Percentiles rank a stretch among this genome's conserved stretches.
Evolutionary conservation across 2,329 filamentous ascomycete species (phyloP).

Genomic region (Periconia sp.): DNA sequence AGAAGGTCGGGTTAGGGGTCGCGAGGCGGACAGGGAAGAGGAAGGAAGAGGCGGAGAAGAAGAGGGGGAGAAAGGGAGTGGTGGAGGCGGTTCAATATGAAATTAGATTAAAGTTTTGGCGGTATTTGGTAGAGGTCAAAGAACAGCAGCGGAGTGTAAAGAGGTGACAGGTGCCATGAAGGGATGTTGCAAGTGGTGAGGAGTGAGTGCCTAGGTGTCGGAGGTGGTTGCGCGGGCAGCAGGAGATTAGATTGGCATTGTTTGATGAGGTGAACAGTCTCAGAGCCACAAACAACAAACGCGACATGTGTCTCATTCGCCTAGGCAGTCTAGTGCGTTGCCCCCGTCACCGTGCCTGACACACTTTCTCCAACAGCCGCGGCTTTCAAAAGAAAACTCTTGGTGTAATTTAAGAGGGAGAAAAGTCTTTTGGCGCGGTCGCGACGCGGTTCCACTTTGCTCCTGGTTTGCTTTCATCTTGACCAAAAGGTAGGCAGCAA

Average conservation of each 20-base stretch:
- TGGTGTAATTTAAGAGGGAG: neutral
- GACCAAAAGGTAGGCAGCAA: too few relatives aligned
- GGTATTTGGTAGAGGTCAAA: neutral
- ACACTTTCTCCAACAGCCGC: neutral
- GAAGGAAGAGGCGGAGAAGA: conserved; percentile 8
- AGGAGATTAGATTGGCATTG: conserved; percentile 1
- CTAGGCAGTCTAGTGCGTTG: too few relatives aligned
- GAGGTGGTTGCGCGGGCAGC: conserved; percentile 11
- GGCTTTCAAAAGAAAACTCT: neutral
- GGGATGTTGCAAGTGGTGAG: neutral
- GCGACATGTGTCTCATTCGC: neutral
- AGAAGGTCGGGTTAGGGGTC: neutral
- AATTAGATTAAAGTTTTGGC: neutral
- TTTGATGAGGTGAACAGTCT: conserved; percentile 8
- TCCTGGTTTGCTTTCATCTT: too few relatives aligned
- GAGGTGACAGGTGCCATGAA: neutral
- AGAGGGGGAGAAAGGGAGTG: neutral
- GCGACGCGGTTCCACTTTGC: too few relatives aligned
- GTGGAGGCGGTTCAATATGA: neutral
- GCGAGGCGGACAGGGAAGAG: neutral
- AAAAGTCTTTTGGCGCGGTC: neutral
- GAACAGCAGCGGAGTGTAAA: neutral
- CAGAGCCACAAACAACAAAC: conserved; percentile 15
- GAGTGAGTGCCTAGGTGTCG: neutral
- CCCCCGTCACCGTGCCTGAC: neutral